These are phyloP conservation scores for Ceratobasidium sp. DNA, from an alignment of 1,284 basidiomycete species.

Conservation along the genomic window DNA sequence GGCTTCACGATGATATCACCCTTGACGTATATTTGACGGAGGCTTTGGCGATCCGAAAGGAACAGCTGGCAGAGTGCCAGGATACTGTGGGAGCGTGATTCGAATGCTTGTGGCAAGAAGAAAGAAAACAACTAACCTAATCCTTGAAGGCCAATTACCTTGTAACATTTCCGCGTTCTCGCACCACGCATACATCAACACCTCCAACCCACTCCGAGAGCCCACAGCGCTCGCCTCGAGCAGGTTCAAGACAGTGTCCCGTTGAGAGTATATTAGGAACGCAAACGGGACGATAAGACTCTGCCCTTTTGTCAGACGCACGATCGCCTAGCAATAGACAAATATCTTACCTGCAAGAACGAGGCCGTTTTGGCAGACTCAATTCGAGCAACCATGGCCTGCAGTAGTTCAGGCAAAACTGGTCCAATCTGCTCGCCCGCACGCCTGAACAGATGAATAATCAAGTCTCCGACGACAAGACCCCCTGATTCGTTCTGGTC, in stretches of 20 bases:
- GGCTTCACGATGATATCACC: slow-evolving; percentile 92
- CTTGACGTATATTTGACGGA: slow-evolving; percentile 81
- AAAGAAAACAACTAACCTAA: slow-evolving; percentile 62
- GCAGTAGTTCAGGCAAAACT: slow-evolving; percentile 87
- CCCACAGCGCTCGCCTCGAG: slow-evolving; percentile 75
- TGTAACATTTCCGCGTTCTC: slow-evolving; percentile 95
- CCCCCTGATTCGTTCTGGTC: slow-evolving; percentile 89
- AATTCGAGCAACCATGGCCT: slow-evolving; percentile 86
- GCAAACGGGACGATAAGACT: slow-evolving; percentile 93
- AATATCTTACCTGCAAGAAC: slow-evolving; percentile 79
- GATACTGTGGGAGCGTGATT: slow-evolving; percentile 61
- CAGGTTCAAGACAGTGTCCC: slow-evolving; percentile 79
- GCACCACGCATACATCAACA: slow-evolving; percentile 91
- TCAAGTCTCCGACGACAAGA: slow-evolving; percentile 91
- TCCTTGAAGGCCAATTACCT: slow-evolving; percentile 90
- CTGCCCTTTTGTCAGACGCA: slow-evolving; percentile 57
- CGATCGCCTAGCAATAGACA: neutral
- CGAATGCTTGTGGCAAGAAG: neutral
- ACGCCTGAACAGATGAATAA: slow-evolving; percentile 89
- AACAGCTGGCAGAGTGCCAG: slow-evolving; percentile 87
- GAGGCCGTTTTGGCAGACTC: slow-evolving; percentile 86
- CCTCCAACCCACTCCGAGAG: slow-evolving; percentile 76
- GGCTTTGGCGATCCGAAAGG: slow-evolving; percentile 70
- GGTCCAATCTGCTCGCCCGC: slow-evolving; percentile 82
- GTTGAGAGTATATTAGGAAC: slow-evolving; percentile 89